Conservation (phyloP, 2,329 filamentous ascomycete species). For the Paraphoma chrysanthemicola region DNA sequence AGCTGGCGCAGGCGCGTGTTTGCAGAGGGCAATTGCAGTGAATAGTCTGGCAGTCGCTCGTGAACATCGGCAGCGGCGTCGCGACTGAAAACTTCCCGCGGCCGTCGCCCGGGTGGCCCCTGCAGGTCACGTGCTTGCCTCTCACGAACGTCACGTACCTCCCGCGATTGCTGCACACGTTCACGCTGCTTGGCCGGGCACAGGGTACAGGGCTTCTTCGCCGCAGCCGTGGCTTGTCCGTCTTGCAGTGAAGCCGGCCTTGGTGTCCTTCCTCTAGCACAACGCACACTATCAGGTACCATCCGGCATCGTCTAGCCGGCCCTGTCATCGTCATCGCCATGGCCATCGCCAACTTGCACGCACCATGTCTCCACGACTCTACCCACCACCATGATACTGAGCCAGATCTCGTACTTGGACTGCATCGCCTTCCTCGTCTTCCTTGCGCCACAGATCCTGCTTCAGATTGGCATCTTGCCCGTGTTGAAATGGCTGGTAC, state of each 20-base stretch:
- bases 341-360: neutral
- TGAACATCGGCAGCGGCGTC: conserved; percentile 5
- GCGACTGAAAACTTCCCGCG: conserved; percentile 22
- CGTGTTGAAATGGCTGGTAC: conserved; percentile 64
- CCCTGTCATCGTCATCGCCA: conserved; percentile 17
- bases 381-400: conserved; percentile 67
- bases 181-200: neutral
- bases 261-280: too few species aligned
- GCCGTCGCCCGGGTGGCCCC: neutral
- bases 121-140: conserved; percentile 7
- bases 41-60: too few species aligned
- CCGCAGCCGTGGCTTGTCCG: neutral
- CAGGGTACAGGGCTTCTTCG: neutral
- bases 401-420: conserved; percentile 77
- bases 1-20: conserved; percentile 17
- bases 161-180: neutral
- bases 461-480: conserved; percentile 69
- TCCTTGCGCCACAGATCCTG: conserved; percentile 75
- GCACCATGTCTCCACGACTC: neutral
- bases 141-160: too few species aligned
- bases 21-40: neutral
- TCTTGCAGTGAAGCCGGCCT: neutral
- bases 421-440: conserved; percentile 74
- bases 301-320: conserved; percentile 2
- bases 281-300: too few species aligned